Base-by-base conservation (phyloP, 108 stramenopile genomes). In the Asterionellopsis glacialis region DNA sequence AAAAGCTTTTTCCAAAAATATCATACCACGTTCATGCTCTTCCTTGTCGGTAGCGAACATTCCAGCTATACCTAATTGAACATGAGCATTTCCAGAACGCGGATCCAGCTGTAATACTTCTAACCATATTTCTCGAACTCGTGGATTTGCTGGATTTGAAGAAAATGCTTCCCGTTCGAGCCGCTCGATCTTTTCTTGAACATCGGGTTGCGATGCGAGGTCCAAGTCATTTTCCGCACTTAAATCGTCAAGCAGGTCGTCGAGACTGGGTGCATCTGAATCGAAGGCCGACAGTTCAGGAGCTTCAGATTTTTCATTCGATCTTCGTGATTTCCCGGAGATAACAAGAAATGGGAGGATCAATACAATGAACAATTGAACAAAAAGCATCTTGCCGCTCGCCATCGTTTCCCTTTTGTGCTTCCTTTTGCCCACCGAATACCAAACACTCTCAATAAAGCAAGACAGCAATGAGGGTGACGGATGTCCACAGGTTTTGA, bases 21-120 rank as follows among this genome's bases (percentile, higher is more conserved):
- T 15, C 12, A 45, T 61, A 45, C 59, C 59, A 5, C 53, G n/a
- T 54, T 26, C 22, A 5, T 54, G 24, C 22, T 26, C 53, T 21
- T 1, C 53, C 33, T 7, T 7, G 22, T 23, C 4, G 24, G 53
- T 2, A 5, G 24, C 1, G 25, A 22, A 5, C 24, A 26, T 54
- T 26, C n/a, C n/a, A 54, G 15, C 9, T 54, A n/a, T 26, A 11
- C 24, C 53, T 6, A 54, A 26, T n/a, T 22, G n/a, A 27, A 54
- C 24, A 6, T 26, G 22, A 15, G 53, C 53, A 26, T 54, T 22
- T n/a, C n/a, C 15, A 27, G n/a, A n/a, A 4, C 15, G 22, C n/a
- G 53, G 53, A 27, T 54, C 5, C 22, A 54, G 15, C 22, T 9
- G n/a, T 54, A 54, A 22, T 23, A 54, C 25, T 23, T 54, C 25